phyloP scores from a whole-genome alignment of 2,329 filamentous ascomycete species.

The Teratosphaeria zuluensis region DNA sequence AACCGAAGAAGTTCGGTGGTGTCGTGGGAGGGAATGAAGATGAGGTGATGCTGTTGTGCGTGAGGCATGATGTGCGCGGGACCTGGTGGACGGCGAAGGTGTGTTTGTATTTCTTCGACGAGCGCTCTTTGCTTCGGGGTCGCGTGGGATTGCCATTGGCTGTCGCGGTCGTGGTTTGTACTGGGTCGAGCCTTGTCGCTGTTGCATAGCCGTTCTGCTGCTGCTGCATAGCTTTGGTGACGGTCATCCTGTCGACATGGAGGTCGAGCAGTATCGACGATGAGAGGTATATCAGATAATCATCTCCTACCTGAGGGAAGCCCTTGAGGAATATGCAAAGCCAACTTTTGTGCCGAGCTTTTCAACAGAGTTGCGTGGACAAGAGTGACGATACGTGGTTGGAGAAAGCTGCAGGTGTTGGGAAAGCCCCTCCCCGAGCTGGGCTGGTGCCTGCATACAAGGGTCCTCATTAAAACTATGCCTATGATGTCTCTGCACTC shows the following conservation, averaged over 20 bases:
- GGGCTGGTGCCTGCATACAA: neutral
- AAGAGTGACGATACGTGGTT: neutral
- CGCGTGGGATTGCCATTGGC: neutral
- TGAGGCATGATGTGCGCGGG: constrained; percentile 67
- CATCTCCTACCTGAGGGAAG: neutral
- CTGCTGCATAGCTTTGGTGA: neutral
- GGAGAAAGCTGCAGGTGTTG: neutral
- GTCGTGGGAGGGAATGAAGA: constrained; percentile 22
- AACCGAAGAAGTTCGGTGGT: constrained; percentile 78
- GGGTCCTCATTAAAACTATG: neutral
- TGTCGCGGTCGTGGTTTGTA: neutral
- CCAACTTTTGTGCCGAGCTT: neutral
- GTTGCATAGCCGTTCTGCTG: neutral
- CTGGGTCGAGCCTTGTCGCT: neutral
- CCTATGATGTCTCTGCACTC: no score
- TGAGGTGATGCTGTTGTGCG: constrained; percentile 58
- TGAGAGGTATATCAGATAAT: neutral
- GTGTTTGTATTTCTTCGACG: constrained; percentile 70
- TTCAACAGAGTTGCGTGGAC: neutral
- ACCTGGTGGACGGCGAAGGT: constrained; percentile 74
- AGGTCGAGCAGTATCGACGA: neutral
- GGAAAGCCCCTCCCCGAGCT: neutral
- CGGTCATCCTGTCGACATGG: neutral
- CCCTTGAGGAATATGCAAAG: neutral
- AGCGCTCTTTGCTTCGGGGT: neutral